These are phyloP conservation scores for Trichoderma hamatum DNA, from an alignment of 2,329 filamentous ascomycete genomes.

Conservation along the genomic window DNA sequence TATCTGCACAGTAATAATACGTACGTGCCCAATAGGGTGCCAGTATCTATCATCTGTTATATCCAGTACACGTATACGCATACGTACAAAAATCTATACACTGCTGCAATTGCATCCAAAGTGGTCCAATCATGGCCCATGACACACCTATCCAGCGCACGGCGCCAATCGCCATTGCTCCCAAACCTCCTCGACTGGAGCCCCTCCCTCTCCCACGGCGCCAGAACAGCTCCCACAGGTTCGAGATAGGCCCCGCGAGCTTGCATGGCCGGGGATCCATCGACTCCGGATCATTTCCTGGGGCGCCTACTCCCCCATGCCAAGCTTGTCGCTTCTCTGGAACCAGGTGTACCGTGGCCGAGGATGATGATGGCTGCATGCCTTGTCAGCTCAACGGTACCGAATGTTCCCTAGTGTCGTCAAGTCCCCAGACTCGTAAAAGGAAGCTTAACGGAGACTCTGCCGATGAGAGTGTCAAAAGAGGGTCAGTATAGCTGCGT, in stretches of 20 bases:
- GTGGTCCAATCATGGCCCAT: slow-evolving; percentile 49
- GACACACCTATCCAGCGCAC: slow-evolving; percentile 60
- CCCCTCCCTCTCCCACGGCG: slow-evolving; percentile 48
- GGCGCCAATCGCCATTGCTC: slow-evolving; percentile 67
- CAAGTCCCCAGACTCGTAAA: slow-evolving; percentile 75
- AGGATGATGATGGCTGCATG: slow-evolving; percentile 75
- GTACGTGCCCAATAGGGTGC: neutral
- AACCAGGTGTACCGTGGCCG: slow-evolving; percentile 72
- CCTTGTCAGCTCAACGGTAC: slow-evolving; percentile 77
- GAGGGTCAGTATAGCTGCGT: slow-evolving; percentile 62
- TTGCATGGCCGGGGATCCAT: slow-evolving; percentile 57
- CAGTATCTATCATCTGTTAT: neutral
- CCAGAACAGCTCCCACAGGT: slow-evolving; percentile 51
- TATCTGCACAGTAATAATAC: slow-evolving; percentile 9
- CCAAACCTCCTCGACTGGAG: slow-evolving; percentile 55
- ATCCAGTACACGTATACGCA: neutral
- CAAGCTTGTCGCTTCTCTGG: slow-evolving; percentile 75
- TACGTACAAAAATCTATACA: neutral
- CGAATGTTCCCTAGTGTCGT: slow-evolving; percentile 74
- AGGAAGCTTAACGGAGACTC: slow-evolving; percentile 72
- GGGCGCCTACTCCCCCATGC: slow-evolving; percentile 59
- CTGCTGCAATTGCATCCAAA: neutral
- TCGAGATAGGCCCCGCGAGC: slow-evolving; percentile 55
- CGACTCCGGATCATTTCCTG: slow-evolving; percentile 49
- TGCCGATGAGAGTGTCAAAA: slow-evolving; percentile 65